Evolutionary conservation across 1,284 basidiomycete genomes (phyloP).

Genomic region (Papiliotrema terrestris): DNA sequence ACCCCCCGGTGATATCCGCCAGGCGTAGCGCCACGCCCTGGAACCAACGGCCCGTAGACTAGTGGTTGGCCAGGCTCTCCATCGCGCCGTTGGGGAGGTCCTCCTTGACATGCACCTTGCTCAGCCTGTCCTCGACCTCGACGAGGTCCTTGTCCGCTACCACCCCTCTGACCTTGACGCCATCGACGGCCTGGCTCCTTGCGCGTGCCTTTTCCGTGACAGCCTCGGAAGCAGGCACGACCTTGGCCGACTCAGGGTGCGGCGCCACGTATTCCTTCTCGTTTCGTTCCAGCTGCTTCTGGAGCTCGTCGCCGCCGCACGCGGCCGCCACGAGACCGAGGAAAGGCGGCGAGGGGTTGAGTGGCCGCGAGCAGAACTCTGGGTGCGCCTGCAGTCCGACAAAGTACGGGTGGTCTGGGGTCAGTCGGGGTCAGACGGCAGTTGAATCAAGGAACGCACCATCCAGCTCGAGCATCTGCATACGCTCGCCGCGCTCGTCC

Average conservation of each 20-base stretch:
- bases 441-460: conserved; percentile 53
- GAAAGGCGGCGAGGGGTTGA: conserved; percentile 97
- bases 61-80: not conserved
- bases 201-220: conserved; percentile 42
- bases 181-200: conserved; percentile 37
- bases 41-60: not conserved
- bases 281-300: conserved; percentile 73
- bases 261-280: conserved; percentile 53
- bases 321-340: conserved; percentile 92
- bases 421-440: not conserved
- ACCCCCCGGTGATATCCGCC: too few relatives aligned
- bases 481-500: conserved; percentile 93
- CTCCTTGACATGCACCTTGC: conserved; percentile 16
- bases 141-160: conserved; percentile 16
- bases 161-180: conserved; percentile 33
- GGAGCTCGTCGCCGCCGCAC: conserved; percentile 60
- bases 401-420: conserved; percentile 87
- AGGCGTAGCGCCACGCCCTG: too few relatives aligned
- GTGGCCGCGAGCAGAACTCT: conserved; percentile 96
- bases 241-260: conserved; percentile 51
- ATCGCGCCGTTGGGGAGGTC: conserved; percentile 9
- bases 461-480: conserved; percentile 90
- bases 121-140: conserved; percentile 16
- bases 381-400: conserved; percentile 95
- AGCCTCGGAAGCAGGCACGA: conserved; percentile 44